These are phyloP conservation scores for Eimeria sp. DNA, from an alignment of 169 alveolate genomes.

Conservation along the genomic window DNA sequence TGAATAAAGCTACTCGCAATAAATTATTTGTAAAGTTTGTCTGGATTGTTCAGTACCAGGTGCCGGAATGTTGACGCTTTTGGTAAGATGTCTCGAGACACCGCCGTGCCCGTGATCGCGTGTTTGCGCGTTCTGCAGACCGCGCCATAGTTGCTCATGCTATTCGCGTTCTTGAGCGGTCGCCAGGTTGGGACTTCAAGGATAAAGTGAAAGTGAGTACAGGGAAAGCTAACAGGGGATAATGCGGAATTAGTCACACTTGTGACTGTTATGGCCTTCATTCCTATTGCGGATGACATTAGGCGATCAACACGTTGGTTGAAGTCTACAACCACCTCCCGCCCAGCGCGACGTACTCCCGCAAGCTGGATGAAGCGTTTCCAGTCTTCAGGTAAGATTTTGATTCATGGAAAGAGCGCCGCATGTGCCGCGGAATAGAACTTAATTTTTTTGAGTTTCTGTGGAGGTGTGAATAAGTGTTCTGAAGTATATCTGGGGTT, in stretches of 20 bases:
- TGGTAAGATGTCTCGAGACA: neutral
- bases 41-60: neutral
- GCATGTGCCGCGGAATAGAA: neutral
- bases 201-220: constrained; percentile 79
- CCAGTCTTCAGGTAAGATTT: constrained; percentile 80
- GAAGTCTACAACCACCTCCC: constrained; percentile 85
- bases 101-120: neutral
- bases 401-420: neutral
- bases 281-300: neutral
- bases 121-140: constrained; percentile 52
- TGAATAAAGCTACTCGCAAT: neutral
- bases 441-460: neutral
- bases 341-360: constrained; percentile 78
- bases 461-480: neutral
- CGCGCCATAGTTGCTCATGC: constrained; percentile 83
- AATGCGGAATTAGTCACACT: neutral
- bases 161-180: constrained; percentile 85
- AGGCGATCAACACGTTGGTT: constrained; percentile 83
- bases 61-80: neutral
- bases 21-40: neutral
- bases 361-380: constrained; percentile 81
- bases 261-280: neutral
- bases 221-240: neutral
- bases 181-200: constrained; percentile 84
- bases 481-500: neutral